Conservation (phyloP, 2,329 filamentous ascomycete species). For the Orbilia quercus region DNA sequence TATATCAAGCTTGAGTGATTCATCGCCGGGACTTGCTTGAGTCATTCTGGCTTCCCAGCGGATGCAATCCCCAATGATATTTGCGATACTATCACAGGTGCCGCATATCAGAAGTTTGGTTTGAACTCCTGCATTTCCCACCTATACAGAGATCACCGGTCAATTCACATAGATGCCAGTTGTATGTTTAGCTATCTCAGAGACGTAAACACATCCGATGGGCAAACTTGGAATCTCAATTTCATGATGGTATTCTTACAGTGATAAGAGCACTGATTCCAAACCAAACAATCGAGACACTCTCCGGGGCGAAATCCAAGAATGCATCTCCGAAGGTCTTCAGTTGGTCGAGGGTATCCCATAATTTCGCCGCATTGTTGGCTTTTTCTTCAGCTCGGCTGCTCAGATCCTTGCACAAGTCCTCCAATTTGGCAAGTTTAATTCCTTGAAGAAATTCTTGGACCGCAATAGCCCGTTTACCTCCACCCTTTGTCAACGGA, state of each 20-base stretch:
- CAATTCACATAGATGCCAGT: too few relatives aligned
- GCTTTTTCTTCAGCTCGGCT: conserved; percentile 10
- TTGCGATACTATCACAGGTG: conserved; percentile 36
- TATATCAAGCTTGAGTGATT: background rate
- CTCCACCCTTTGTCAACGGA: conserved; percentile 2
- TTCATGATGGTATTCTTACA: background rate
- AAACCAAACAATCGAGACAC: conserved; percentile 50
- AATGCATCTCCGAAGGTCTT: conserved; percentile 33
- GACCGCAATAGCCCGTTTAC: background rate
- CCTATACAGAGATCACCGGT: background rate
- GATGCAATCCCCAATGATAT: conserved; percentile 29
- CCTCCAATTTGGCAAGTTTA: conserved; percentile 3
- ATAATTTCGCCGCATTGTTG: conserved; percentile 26
- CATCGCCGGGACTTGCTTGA: background rate
- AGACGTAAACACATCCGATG: too few relatives aligned
- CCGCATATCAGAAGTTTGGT: conserved; percentile 35
- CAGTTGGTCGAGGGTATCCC: conserved; percentile 23
- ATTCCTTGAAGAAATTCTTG: conserved; percentile 16
- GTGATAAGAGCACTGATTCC: conserved; percentile 37
- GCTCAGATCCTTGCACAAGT: conserved; percentile 17
- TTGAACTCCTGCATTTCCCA: conserved; percentile 26
- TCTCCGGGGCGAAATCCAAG: conserved; percentile 35
- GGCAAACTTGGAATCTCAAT: too few relatives aligned
- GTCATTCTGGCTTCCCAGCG: conserved; percentile 32
- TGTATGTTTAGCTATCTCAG: too few relatives aligned